Evolutionary conservation across 345 rosid species (phyloP).

Genomic region (Cardiospermum halicacabum): DNA sequence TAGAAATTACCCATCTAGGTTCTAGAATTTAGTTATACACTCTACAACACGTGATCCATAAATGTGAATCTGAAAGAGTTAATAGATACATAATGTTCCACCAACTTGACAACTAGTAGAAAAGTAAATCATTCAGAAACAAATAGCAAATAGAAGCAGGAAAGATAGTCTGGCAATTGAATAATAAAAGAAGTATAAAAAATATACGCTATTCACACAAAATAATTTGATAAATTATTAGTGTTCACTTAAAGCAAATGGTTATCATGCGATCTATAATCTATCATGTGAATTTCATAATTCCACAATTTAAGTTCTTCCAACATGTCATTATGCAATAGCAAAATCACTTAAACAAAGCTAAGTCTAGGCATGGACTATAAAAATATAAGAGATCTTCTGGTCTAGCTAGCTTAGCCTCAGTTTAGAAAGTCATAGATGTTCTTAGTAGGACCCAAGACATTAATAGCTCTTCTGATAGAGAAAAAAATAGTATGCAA

Average conservation of each 20-base stretch:
- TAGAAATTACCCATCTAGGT: slow-evolving; percentile 97
- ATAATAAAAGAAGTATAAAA: not conserved
- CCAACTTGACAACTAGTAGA: not conserved
- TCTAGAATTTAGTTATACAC: slow-evolving; percentile 99
- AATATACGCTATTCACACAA: not conserved
- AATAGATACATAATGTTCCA: not conserved
- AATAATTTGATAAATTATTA: not conserved
- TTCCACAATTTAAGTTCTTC: not conserved
- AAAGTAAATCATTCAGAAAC: not conserved
- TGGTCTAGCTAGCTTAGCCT: not conserved
- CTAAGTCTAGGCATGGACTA: too few relatives aligned
- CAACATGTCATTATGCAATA: not conserved
- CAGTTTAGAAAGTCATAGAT: not conserved
- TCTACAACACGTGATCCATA: slow-evolving; percentile 54
- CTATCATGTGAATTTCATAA: not conserved
- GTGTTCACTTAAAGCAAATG: not conserved
- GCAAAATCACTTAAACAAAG: not conserved
- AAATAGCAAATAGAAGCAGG: not conserved
- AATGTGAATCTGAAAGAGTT: too few relatives aligned
- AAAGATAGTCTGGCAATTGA: not conserved
- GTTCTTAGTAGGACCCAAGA: not conserved
- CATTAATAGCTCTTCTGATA: not conserved
- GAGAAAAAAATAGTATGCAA: not conserved
- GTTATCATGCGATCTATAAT: not conserved
- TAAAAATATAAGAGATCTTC: too few relatives aligned